phyloP scores from a whole-genome alignment of 2,329 filamentous ascomycete species.

The Didymella pomorum region DNA sequence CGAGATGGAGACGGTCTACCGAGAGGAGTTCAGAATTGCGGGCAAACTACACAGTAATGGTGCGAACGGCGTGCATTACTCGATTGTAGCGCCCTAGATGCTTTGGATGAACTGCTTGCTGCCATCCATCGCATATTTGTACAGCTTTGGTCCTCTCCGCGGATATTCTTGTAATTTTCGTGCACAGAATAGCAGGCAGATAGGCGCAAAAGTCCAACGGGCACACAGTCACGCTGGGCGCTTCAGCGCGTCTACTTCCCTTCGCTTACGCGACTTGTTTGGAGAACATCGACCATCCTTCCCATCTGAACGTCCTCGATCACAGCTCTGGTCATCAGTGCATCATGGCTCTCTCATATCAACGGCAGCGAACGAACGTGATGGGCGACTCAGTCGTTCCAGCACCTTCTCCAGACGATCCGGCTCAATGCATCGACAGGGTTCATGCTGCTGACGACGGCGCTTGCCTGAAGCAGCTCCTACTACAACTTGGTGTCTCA shows the following conservation, averaged over 20 bases:
- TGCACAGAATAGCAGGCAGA: background rate
- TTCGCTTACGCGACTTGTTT: background rate
- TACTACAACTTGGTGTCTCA: background rate
- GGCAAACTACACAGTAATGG: background rate
- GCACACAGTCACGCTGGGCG: background rate
- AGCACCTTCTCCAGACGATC: background rate
- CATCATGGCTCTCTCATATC: background rate
- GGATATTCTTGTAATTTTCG: too few species aligned
- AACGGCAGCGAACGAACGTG: background rate
- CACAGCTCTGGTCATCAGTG: background rate
- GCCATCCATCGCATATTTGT: too few species aligned
- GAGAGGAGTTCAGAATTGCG: conserved; percentile 20
- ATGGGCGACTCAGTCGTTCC: background rate
- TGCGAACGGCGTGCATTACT: conserved; percentile 4
- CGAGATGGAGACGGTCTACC: conserved; percentile 55
- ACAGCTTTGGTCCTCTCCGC: too few species aligned
- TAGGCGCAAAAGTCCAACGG: background rate
- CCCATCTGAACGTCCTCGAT: background rate
- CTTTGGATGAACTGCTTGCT: too few species aligned
- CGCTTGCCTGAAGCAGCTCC: background rate
- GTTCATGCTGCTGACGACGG: background rate
- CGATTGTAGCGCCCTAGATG: conserved; percentile 7
- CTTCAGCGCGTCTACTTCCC: background rate
- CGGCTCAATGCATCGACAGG: background rate
- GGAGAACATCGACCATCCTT: background rate